Conservation (phyloP, 2,329 filamentous ascomycete species). For the Lomentospora prolificans region DNA sequence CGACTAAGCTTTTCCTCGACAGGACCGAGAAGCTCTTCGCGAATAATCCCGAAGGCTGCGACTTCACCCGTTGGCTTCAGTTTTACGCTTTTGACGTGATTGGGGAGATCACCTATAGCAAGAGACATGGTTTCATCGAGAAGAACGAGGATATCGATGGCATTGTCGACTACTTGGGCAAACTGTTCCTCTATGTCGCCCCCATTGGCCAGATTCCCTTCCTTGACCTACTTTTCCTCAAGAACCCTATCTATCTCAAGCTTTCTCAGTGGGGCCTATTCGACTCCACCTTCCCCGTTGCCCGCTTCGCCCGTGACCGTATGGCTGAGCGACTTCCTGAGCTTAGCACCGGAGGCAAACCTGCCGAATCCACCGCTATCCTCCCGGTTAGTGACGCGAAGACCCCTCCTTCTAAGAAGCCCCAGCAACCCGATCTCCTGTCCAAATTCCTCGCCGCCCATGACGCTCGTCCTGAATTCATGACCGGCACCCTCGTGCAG, state of each 20-base stretch:
- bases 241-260: conserved; percentile 64
- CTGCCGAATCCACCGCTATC: not conserved
- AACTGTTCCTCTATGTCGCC: conserved; percentile 61
- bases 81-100: conserved; percentile 79
- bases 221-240: conserved; percentile 59
- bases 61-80: conserved; percentile 65
- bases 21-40: conserved; percentile 49
- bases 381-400: not conserved
- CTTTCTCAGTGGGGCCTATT: conserved; percentile 57
- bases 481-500: conserved; percentile 59
- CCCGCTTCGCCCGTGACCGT: conserved; percentile 58
- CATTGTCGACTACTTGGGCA: conserved; percentile 55
- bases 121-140: conserved; percentile 66
- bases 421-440: conserved; percentile 48
- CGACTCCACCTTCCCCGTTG: conserved; percentile 62
- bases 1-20: conserved; percentile 58
- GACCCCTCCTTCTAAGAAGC: conserved; percentile 15
- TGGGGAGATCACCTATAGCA: conserved; percentile 66
- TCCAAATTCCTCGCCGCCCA: conserved; percentile 64
- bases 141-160: conserved; percentile 66
- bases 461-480: conserved; percentile 58
- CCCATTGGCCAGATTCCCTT: conserved; percentile 67
- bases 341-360: conserved; percentile 15
- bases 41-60: conserved; percentile 35
- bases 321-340: conserved; percentile 54